Evolutionary conservation across 441 rosid genomes (phyloP).

Genomic region (Erodium trifolium): DNA sequence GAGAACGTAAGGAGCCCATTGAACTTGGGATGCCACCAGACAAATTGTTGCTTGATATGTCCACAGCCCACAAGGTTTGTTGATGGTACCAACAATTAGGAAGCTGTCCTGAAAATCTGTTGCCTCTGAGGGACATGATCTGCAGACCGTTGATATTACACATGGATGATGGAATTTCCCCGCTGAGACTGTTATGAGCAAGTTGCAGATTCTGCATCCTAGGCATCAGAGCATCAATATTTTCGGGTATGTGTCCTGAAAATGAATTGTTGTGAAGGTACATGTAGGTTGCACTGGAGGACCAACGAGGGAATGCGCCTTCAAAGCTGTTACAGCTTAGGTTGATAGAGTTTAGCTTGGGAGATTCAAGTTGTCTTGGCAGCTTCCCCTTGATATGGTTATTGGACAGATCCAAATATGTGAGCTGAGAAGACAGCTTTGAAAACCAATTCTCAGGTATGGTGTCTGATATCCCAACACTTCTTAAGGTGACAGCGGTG

Average conservation of each 20-base stretch:
- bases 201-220: constrained; percentile 30
- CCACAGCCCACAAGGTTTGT: constrained; percentile 34
- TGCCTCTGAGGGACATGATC: constrained; percentile 39
- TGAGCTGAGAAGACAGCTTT: constrained; percentile 24
- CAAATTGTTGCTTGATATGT: constrained; percentile 41
- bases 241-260: constrained; percentile 43
- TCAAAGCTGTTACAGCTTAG: constrained; percentile 33
- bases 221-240: constrained; percentile 43
- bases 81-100: constrained; percentile 41
- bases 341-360: constrained; percentile 23
- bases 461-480: constrained; percentile 30
- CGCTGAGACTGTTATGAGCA: constrained; percentile 36
- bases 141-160: constrained; percentile 31
- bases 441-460: constrained; percentile 37
- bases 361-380: constrained; percentile 24
- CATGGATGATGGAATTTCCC: constrained; percentile 38
- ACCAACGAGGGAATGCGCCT: constrained; percentile 39
- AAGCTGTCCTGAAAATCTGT: constrained; percentile 37
- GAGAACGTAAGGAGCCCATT: constrained; percentile 37
- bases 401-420: constrained; percentile 30
- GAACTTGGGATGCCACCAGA: constrained; percentile 42
- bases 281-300: constrained; percentile 36
- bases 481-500: constrained; percentile 21
- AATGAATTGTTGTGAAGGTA: constrained; percentile 43
- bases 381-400: constrained; percentile 36